Evolutionary conservation across 2,329 filamentous ascomycete species (phyloP).

Genomic region (Nothophaeocryptopus gaeumannii): DNA sequence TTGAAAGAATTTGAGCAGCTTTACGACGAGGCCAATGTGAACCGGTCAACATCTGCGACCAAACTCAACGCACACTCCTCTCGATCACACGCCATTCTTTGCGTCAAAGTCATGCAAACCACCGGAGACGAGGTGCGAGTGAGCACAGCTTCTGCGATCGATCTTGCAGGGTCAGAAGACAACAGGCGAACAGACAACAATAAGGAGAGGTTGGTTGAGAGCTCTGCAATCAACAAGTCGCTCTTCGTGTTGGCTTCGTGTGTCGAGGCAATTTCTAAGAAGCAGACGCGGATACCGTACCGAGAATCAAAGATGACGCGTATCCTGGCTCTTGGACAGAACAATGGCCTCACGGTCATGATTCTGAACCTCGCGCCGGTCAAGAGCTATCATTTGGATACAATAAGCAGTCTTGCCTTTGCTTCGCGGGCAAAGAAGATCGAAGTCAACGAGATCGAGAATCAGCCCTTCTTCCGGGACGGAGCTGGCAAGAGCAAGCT

Average conservation of each 20-base stretch:
- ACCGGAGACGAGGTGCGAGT: constrained; percentile 66
- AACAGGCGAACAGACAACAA: constrained; percentile 92
- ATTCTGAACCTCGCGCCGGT: constrained; percentile 89
- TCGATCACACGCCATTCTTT: constrained; percentile 90
- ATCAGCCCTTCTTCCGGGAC: constrained; percentile 74
- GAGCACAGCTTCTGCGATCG: constrained; percentile 89
- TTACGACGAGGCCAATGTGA: constrained; percentile 83
- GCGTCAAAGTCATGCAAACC: constrained; percentile 80
- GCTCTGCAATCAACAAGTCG: constrained; percentile 95
- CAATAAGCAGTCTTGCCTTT: constrained; percentile 88
- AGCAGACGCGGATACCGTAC: constrained; percentile 77
- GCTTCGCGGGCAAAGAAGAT: constrained; percentile 95
- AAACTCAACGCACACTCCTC: constrained; percentile 98
- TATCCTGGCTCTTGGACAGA: constrained; percentile 87
- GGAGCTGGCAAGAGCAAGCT: constrained; percentile 33
- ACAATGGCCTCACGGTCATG: constrained; percentile 94
- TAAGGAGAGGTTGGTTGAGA: constrained; percentile 89
- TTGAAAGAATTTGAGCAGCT: constrained; percentile 84
- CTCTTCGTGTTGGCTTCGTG: constrained; percentile 92
- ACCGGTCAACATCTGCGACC: constrained; percentile 86
- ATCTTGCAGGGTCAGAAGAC: constrained; percentile 92
- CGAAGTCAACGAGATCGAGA: constrained; percentile 91
- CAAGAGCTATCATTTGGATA: constrained; percentile 91
- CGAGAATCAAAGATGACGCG: constrained; percentile 96
- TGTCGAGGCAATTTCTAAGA: constrained; percentile 86